Evolutionary conservation across 129 eudicot species (phyloP).

Genomic region (Arctium minus): DNA sequence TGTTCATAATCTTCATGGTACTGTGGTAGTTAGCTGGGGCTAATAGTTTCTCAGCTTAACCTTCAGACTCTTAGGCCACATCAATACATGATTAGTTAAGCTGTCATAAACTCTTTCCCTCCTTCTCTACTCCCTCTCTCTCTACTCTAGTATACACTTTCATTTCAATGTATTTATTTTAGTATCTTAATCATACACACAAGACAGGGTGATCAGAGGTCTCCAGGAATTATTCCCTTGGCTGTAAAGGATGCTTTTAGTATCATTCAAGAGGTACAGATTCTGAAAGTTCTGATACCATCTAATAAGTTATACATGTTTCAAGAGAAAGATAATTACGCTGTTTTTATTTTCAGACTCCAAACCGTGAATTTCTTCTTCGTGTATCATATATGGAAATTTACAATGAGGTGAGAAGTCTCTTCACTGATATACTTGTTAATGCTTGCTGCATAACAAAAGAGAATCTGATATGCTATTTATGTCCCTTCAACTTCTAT

Average conservation of each 20-base stretch:
- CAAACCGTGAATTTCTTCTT: conserved; percentile 91
- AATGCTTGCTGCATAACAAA: conserved; percentile 3
- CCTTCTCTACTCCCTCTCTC: not conserved
- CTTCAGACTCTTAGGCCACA: not conserved
- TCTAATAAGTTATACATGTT: conserved; percentile 9
- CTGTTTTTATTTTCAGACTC: conserved; percentile 57
- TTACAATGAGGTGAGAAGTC: conserved; percentile 79
- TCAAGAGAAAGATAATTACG: not conserved
- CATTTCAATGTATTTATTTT: conserved; percentile 13
- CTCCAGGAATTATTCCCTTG: conserved; percentile 96
- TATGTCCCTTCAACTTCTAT: not conserved
- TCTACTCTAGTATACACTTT: not conserved
- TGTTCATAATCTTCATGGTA: not conserved
- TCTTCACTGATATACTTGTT: conserved; percentile 14
- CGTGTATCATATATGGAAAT: conserved; percentile 97
- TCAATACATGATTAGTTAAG: not conserved
- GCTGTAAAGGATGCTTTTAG: conserved; percentile 99
- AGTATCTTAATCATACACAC: conserved; percentile 28
- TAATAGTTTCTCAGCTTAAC: not conserved
- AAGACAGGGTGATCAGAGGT: conserved; percentile 95
- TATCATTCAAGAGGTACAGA: conserved; percentile 91
- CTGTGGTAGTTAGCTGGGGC: not conserved
- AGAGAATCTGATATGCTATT: not conserved
- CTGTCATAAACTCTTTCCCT: not conserved
- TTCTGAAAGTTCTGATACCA: conserved; percentile 3